phyloP scores from a whole-genome alignment of 176 grass and related monocot species.

The Eleusine coracana region DNA sequence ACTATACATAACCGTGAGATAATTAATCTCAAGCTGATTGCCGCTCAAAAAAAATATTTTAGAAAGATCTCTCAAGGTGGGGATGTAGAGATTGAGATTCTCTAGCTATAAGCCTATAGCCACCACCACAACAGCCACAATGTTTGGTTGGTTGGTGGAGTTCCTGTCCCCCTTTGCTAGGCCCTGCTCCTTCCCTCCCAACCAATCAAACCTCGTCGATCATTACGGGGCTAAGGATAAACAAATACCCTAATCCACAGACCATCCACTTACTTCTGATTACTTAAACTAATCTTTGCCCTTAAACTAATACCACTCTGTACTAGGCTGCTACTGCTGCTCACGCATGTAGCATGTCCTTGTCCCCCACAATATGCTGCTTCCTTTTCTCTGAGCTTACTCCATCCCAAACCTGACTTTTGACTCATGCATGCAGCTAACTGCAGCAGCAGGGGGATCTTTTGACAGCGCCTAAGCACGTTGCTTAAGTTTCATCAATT shows the following conservation, averaged over 20 bases:
- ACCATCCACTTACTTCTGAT: not conserved
- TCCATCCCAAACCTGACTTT: not conserved
- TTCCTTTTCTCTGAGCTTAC: not conserved
- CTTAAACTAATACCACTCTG: not conserved
- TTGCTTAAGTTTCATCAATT: not conserved
- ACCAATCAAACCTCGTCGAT: constrained; percentile 15
- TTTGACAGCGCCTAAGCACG: not conserved
- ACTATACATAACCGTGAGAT: not conserved
- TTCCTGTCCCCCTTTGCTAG: constrained; percentile 31
- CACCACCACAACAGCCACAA: constrained; percentile 3
- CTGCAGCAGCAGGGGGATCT: not conserved
- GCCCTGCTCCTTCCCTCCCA: constrained; percentile 39
- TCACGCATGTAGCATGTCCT: constrained; percentile 6
- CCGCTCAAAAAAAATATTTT: not conserved
- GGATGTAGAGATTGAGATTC: not conserved
- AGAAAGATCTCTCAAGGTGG: not conserved
- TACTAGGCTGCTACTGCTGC: not conserved
- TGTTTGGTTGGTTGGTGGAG: constrained; percentile 7
- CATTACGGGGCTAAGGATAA: not conserved
- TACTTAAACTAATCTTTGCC: not conserved
- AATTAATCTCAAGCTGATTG: not conserved
- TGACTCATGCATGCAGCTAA: constrained; percentile 11
- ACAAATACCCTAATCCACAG: not conserved
- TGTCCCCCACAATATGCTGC: not conserved
- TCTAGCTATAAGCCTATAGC: not conserved